Conservation (phyloP, 192 early-diverging fungal genomes). For the Martensiomyces pterosporus region DNA sequence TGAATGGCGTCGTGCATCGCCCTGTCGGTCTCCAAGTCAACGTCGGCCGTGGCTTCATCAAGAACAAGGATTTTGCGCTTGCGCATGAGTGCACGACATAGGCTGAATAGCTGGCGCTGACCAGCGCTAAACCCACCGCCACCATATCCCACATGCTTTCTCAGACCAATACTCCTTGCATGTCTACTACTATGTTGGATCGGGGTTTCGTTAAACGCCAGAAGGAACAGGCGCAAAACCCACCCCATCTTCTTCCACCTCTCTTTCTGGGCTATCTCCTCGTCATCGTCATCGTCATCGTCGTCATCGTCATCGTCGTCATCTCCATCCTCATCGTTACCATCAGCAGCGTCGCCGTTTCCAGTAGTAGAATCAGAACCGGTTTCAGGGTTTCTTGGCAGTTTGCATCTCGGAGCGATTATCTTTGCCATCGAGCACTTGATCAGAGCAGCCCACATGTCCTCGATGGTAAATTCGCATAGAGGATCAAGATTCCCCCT, state of each 20-base stretch:
- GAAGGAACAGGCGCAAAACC: not conserved
- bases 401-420: not conserved
- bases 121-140: conserved; percentile 67
- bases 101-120: conserved; percentile 58
- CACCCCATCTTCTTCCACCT: not conserved
- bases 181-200: not conserved
- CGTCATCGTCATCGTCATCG: not conserved
- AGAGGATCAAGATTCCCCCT: conserved; percentile 66
- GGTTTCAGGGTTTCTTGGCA: not conserved
- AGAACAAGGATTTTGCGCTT: conserved; percentile 65
- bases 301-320: conserved; percentile 32
- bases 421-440: conserved; percentile 8
- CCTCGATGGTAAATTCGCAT: conserved; percentile 44
- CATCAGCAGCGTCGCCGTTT: no score
- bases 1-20: conserved; percentile 58
- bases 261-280: not conserved
- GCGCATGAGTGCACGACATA: conserved; percentile 55
- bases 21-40: conserved; percentile 50
- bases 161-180: not conserved
- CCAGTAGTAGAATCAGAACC: no score
- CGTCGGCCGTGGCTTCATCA: conserved; percentile 66
- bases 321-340: no score
- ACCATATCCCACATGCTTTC: not conserved
- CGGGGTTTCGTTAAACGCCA: not conserved
- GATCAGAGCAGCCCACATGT: conserved; percentile 58